Base-by-base conservation (phyloP, 2,329 filamentous ascomycete species). In the Fusarium clavum region DNA sequence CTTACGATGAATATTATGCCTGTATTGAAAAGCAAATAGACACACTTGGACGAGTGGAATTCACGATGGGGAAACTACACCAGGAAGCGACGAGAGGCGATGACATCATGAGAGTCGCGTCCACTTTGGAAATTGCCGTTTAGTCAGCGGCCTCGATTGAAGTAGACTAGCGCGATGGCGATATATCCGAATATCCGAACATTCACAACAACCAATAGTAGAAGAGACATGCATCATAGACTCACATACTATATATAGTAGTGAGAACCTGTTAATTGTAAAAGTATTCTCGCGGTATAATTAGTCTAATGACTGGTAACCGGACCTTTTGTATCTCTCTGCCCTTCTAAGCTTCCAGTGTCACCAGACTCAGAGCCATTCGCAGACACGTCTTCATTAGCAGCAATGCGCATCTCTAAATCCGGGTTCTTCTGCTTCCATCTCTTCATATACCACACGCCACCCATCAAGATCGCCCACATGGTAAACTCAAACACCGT, bases 401-500 rank as follows among this genome's bases (percentile, higher is more conserved):
- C 32, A 3, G 49, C 32, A 20, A 52, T 18, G 1, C 57, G 38
- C 57, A 61, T 62, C 14, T 62, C 59, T 0, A 61, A 18, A 1
- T 62, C 56, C 0, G 59, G 38, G 0, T 61, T 16, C 24, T 30
- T 61, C 0, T 0, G 3, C 38, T 61, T 61, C 59, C 59, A 62
- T 4, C 45, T 20, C 0, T 62, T 61, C 59, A 62, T 62, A 0
- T 61, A 62, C 59, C 59, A 62, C 0, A 62, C 59, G 25, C 59
- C 45, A 25, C 56, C 29, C 57, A 62, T 61, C 2, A 61, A 2
- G 11, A 61, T 61, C 0, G 56, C 59, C 59, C 45, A 61, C 59
- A 61, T 61, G 0, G 56, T 40, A 4, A 61, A 52, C 24, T 45
- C 38, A 13, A 61, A 61, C 0, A 53, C 59, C 0, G 59, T 61